Evolutionary conservation across 345 rosid species (phyloP), one percentile per base, ranked within the genome.

Genomic region (Isatis tinctoria): DNA sequence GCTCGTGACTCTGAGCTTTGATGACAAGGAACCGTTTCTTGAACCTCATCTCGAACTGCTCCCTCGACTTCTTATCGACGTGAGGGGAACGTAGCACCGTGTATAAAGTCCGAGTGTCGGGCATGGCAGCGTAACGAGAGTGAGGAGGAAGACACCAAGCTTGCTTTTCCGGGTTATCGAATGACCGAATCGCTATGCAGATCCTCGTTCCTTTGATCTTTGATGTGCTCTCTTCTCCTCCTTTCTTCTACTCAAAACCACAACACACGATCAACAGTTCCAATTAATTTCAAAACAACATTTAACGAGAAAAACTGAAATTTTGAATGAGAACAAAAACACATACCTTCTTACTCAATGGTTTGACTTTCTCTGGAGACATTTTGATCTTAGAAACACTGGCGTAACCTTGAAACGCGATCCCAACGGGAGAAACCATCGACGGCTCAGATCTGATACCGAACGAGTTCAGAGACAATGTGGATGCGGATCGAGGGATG

Each of bases 341-440:
- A 32, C 63, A 24, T 33, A 93, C 98, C 92, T 54, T 87, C 24
- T 62, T 59, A 45, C 83, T 86, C 86, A 87, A 73, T 65, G 97
- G 81, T 24, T 84, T 48, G 8, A 87, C 82, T 18, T 84, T 90
- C 74, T 84, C 93, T 20, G 65, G 64, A 54, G 92, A 75, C 75
- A 82, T 85, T 30, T 81, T 84, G 3, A 89, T 75, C 70, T 77
- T 82, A 5, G 60, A 48, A 41, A 40, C 52, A 24, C 74, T 60
- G 18, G 74, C 65, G 58, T 77, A 86, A 51, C 83, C 83, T 8
- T 76, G 86, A 0, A 77, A 83, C 2, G 92, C 85, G 11, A 74
- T 79, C 77, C 70, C 80, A n/a, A 83, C 81, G 35, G 77, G 83
- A 22, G 73, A 44, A 17, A 60, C 43, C 65, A 52, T 26, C 8